Evolutionary conservation across 306 rosid genomes (phyloP).

Genomic region (Neltuma alba): DNA sequence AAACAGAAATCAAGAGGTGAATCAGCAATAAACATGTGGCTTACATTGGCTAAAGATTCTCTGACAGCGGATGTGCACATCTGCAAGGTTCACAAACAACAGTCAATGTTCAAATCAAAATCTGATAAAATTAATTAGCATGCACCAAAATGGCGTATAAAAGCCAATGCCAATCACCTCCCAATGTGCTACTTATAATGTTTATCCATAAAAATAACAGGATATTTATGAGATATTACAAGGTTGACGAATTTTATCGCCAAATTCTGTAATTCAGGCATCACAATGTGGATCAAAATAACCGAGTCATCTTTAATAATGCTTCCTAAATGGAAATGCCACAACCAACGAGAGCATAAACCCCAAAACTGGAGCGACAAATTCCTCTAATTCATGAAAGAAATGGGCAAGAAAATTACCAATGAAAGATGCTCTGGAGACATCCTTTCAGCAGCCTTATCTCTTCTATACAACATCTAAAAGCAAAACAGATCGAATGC

Average conservation of each 20-base stretch:
- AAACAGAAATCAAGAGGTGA: conserved; percentile 46
- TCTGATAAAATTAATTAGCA: conserved; percentile 16
- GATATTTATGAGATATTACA: neutral
- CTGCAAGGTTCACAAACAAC: conserved; percentile 53
- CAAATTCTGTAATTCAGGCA: conserved; percentile 2
- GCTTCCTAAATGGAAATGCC: neutral
- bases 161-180: neutral
- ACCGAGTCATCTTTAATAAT: neutral
- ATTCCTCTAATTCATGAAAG: neutral
- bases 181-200: neutral
- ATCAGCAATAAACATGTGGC: conserved; percentile 50
- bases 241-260: neutral
- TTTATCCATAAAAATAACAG: neutral
- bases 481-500: conserved; percentile 9
- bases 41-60: conserved; percentile 93
- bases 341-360: neutral
- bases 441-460: conserved; percentile 48
- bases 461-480: conserved; percentile 72
- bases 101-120: conserved; percentile 30
- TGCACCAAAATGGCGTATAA: conserved; percentile 4
- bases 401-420: conserved; percentile 53
- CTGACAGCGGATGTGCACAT: conserved; percentile 80
- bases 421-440: conserved; percentile 61
- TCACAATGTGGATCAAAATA: conserved; percentile 18
- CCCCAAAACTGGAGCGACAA: neutral